A percentile compares a stretch with the other conserved stretches of the same genome.
Evolutionary conservation across 2,329 filamentous ascomycete genomes (phyloP).

Genomic region (Colletotrichum truncatum): DNA sequence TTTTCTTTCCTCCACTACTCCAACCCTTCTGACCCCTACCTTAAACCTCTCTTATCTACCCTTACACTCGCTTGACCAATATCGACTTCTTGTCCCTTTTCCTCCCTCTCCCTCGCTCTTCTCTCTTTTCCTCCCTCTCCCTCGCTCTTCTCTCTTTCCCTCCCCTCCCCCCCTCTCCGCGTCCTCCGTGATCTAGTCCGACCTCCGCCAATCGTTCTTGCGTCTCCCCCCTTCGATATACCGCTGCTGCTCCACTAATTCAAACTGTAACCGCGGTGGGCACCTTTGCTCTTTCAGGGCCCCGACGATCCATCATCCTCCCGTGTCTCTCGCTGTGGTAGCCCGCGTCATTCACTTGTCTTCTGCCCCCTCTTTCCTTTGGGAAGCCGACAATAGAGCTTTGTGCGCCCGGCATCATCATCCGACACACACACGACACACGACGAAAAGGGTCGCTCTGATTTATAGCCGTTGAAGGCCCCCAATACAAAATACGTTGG

Average conservation of each 20-base stretch:
- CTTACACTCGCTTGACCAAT: constrained; percentile 8
- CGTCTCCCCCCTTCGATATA: neutral
- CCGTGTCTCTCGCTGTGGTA: constrained; percentile 13
- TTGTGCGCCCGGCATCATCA: constrained; percentile 1
- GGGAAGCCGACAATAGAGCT: neutral
- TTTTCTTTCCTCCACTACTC: neutral
- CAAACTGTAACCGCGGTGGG: neutral
- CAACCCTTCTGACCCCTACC: neutral
- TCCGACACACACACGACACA: neutral
- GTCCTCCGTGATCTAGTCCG: constrained; percentile 1
- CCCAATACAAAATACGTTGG: neutral
- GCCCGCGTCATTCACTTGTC: neutral
- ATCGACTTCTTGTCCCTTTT: neutral
- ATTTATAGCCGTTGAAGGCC: too few species aligned
- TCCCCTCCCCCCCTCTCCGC: neutral
- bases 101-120: neutral
- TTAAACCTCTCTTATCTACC: too few species aligned
- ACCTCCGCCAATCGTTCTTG: constrained; percentile 11
- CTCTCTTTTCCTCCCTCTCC: neutral
- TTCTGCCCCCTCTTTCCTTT: neutral
- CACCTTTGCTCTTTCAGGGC: neutral
- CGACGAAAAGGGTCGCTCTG: too few species aligned
- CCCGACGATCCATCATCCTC: constrained; percentile 7
- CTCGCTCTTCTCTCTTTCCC: neutral
- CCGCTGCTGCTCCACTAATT: constrained; percentile 9